Base-by-base conservation (phyloP, 176 grass and related monocot genomes). In the Musa beccarii region DNA sequence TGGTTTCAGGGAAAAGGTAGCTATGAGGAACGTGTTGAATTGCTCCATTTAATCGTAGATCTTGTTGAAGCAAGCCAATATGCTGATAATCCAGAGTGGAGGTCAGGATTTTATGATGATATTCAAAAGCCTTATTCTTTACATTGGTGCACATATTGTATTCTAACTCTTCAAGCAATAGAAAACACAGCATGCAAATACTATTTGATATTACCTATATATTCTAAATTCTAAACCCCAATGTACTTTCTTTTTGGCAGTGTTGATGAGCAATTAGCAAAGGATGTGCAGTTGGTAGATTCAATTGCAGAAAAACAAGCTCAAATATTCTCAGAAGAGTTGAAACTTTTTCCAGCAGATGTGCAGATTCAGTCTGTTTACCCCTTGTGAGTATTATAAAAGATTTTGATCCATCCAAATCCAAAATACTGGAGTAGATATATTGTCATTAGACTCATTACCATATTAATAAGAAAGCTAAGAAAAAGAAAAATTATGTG, bases 321-420 rank as follows among this genome's bases (percentile, higher is more conserved):
- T 54, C 95, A 91, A 77, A 86, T 94, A 4, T 94, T 99, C 77
- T 93, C 95, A 43, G 95, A 99, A 81, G 95, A 99, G 71, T 94
- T 85, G 84, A 99, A 99, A 71, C 88, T 99, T 68, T 99, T 99
- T 53, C 95, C 95, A 54, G 95, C 95, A 53, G 95, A 99, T 99
- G 95, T 99, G 13, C 95, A 99, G 77, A 99, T 99, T 61, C 95
- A 99, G 85, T 94, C 95, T 81, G 87, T 94, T 76, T 99, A 99
- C 62, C 90, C 90, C 55, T 69, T 99, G 95, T 99, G 89, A 91
- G 95, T 76, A 24, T 62, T 49, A 71, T 50, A 70, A 7, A 70
- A 51, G 17, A 51, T 70, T 70, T 20, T 70, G 17, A 70, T 66
- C 20, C 9, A 66, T 70, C 43, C 51, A 20, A 20, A 20, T 70